Base-by-base conservation (phyloP, 352 stramenopile species). In the Pythium folliculosum region DNA sequence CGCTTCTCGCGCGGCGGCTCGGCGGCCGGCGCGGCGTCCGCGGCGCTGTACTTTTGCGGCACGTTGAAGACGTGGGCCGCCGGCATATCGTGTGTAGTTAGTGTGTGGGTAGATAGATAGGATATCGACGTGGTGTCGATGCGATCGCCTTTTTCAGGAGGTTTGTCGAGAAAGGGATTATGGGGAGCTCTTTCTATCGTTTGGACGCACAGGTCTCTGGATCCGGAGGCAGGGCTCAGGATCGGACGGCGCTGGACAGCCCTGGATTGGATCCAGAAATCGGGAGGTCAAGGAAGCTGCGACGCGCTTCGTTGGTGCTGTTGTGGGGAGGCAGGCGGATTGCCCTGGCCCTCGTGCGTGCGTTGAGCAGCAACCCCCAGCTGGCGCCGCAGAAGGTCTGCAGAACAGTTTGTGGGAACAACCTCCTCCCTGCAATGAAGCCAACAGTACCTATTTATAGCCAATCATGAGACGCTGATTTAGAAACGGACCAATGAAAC, bases 51-150 rank as follows among this genome's bases (percentile, higher is more conserved):
- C 23, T 55, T 38, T 48, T 63, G 37, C 30, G 63, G 63, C n/a
- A 69, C 54, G 55, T 69, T 63, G 63, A 69, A 69, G 22, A 69
- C 63, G 63, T 69, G 63, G 27, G 54, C 44, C 27, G 40, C 27
- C 0, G 58, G 32, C 58, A 64, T 54, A 52, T 57, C 35, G 30
- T 19, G 35, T 47, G 35, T 32, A 48, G 32, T 65, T 37, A 14
- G 14, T 49, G 35, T 53, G 25, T 55, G 7, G 8, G 13, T 43
- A 52, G 22, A 10, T 53, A 45, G 51, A 50, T 60, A 37, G n/a
- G 47, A 63, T 69, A 69, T 69, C 63, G 63, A 69, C 63, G 47
- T 47, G 54, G 14, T 53, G 63, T 60, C 63, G 63, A 69, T 69
- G 45, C 47, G 53, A 67, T 67, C 60, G 43, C 51, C 51, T 67